Evolutionary conservation across 495 filamentous ascomycete genomes (phyloP), one percentile per base, ranked within the genome.

Genomic region (Aspergillus egyptiacus): DNA sequence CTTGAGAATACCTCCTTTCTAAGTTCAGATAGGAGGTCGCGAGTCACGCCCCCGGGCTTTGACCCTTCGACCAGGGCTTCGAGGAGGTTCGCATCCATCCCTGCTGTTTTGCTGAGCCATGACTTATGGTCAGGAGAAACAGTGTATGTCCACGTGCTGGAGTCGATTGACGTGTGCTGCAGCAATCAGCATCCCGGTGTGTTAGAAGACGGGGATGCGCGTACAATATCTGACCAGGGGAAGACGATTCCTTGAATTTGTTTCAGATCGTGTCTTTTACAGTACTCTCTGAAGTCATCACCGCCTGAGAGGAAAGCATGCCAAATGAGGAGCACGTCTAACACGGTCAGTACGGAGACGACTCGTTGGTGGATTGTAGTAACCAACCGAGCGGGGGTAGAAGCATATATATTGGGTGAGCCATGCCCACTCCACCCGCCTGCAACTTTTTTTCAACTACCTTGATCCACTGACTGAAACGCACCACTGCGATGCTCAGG

Each of bases 291-390:
- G 39, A 57, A 57, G 9, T 54, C 48, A 13, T 18, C 17, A 1
- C 54, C 50, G 37, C 60, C 60, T 10, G 60, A 33, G 6, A 63
- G 28, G 20, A 58, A 60, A 0, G 60, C 54, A 33, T 63, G 60
- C 60, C 56, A 63, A 14, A 59, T 52, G 28, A 58, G 48, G 2
- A 63, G 52, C 6, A 63, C 49, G 40, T 63, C 60, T 63, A 15
- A 13, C 8, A 2, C 10, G 18, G 23, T 58, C 17, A 56, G 35
- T 17, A 32, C 13, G 1, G 8, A 5, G 1, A 5, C 9, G 34
- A 37, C 17, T 5, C 1, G 17, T 17, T 5, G 5, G 17, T 5
- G 36, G 5, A 14, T 11, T 17, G 30, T 28, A 28, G 25, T 15
- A 13, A 46, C 50, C 30, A 17, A 54, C 55, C 55, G 0, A 58